A percentile compares a stretch with the other conserved stretches of the same genome.
Evolutionary conservation across 192 early-diverging fungal genomes (phyloP).

Genomic region (Coemansia sp.): DNA sequence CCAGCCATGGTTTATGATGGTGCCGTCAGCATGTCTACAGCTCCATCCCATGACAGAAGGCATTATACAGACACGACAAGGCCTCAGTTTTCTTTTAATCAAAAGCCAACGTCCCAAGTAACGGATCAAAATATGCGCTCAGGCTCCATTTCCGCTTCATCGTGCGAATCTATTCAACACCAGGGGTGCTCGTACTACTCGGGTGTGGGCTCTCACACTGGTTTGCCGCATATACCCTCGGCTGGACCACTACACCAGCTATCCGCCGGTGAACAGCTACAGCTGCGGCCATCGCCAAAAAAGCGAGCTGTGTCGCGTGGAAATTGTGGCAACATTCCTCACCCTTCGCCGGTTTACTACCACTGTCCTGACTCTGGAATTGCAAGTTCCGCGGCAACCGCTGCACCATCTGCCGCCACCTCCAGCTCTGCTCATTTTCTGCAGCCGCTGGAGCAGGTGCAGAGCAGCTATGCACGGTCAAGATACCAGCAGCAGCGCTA

Average conservation of each 20-base stretch:
- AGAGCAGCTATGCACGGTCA: slow-evolving; percentile 31
- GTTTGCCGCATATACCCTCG: neutral
- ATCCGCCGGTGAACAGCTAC: slow-evolving; percentile 28
- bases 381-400: slow-evolving; percentile 11
- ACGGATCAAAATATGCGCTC: neutral
- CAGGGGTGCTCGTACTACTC: neutral
- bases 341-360: slow-evolving; percentile 49
- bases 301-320: slow-evolving; percentile 53
- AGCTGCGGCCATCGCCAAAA: slow-evolving; percentile 46
- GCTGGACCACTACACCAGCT: slow-evolving; percentile 35
- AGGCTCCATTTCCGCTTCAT: neutral
- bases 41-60: neutral
- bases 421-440: slow-evolving; percentile 42
- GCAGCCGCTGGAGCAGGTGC: slow-evolving; percentile 39
- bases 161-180: neutral
- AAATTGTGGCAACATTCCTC: slow-evolving; percentile 42
- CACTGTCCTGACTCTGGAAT: slow-evolving; percentile 11
- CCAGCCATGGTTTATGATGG: neutral
- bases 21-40: neutral
- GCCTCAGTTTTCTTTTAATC: slow-evolving; percentile 5
- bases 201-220: neutral
- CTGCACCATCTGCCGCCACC: slow-evolving; percentile 13
- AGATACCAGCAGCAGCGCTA: slow-evolving; percentile 53
- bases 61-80: neutral
- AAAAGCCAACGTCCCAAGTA: neutral